phyloP scores from a whole-genome alignment of 306 rosid species.

The Quillaja saponaria region DNA sequence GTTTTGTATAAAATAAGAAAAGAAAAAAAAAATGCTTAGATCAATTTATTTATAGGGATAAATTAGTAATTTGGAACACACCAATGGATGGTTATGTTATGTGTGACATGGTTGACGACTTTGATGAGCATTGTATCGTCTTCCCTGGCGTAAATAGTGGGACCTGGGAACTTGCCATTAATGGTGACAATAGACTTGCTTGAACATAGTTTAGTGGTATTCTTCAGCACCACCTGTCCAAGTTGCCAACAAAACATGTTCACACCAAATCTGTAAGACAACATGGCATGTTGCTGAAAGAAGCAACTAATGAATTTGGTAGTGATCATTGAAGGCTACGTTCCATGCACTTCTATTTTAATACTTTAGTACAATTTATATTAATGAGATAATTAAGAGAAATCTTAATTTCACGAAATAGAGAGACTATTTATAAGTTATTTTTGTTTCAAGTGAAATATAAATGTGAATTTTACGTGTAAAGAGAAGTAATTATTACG shows the following conservation, averaged over 20 bases:
- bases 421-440: too few relatives aligned
- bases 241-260: background rate
- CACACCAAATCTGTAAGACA: too few relatives aligned
- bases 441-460: too few relatives aligned
- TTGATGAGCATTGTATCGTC: constrained; percentile 72
- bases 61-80: constrained; percentile 12
- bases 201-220: constrained; percentile 58
- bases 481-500: too few relatives aligned
- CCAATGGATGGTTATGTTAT: constrained; percentile 82
- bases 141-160: constrained; percentile 86
- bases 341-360: constrained; percentile 21
- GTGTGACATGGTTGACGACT: constrained; percentile 65
- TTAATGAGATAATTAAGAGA: too few relatives aligned
- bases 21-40: too few relatives aligned
- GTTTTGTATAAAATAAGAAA: background rate
- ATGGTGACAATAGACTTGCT: constrained; percentile 67
- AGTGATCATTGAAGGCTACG: constrained; percentile 13
- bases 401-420: too few relatives aligned
- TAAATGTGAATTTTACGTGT: too few relatives aligned
- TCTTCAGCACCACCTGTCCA: constrained; percentile 65
- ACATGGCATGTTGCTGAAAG: constrained; percentile 18
- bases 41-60: too few relatives aligned
- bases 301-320: constrained; percentile 15
- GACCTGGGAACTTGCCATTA: constrained; percentile 86
- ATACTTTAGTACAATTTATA: too few relatives aligned